Conservation (phyloP, 225 moss, liverwort and hornwort species). For the Pseudoscleropodium purum region DNA sequence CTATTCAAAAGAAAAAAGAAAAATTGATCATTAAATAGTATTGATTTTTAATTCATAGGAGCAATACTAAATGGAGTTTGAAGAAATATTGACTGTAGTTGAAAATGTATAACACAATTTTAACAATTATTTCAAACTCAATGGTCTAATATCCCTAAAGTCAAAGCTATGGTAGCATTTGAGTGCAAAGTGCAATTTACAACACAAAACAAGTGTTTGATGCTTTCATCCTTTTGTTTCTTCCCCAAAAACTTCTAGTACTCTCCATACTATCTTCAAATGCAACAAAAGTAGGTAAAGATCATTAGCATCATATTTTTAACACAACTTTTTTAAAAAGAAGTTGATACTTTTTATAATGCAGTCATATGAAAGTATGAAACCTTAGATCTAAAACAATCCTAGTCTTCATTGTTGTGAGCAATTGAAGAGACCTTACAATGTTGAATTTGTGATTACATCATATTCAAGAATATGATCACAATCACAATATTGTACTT, state of each 20-base stretch:
- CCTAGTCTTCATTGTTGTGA: neutral
- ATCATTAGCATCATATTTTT: neutral
- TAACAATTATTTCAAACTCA: neutral
- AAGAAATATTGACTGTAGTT: neutral
- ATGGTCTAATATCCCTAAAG: neutral
- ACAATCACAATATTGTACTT: neutral
- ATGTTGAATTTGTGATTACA: neutral
- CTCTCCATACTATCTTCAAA: neutral
- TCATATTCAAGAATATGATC: neutral
- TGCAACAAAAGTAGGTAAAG: neutral
- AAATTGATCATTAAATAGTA: accelerated
- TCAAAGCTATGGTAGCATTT: neutral
- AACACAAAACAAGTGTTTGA: neutral
- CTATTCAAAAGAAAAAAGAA: neutral
- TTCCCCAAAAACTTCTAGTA: neutral
- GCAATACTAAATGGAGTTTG: neutral
- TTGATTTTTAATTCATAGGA: neutral
- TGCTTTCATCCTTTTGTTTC: neutral
- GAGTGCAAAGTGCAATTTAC: neutral
- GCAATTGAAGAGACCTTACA: neutral
- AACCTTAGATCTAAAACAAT: neutral
- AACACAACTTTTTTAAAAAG: no score
- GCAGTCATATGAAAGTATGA: neutral
- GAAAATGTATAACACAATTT: neutral
- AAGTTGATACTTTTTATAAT: neutral